Conservation (phyloP, 2,329 filamentous ascomycete species). For the Sporothrix pallida region DNA sequence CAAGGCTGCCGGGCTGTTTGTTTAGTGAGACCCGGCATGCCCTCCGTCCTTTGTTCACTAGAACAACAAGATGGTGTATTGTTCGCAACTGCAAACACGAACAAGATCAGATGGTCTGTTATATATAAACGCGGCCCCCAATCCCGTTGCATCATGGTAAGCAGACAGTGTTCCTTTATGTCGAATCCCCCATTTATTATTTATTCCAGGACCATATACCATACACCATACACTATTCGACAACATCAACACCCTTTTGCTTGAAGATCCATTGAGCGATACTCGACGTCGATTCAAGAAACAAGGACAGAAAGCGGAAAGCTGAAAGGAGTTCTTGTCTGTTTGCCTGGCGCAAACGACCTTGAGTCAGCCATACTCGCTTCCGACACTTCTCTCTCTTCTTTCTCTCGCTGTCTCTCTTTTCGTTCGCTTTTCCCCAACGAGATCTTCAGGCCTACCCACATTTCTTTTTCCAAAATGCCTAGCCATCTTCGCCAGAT, state of each 20-base stretch:
- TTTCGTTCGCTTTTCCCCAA: neutral
- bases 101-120: neutral
- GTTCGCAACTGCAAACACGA: conserved; percentile 20
- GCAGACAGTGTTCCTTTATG: neutral
- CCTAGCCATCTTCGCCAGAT: conserved; percentile 1
- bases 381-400: neutral
- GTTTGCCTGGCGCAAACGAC: conserved; percentile 28
- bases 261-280: neutral
- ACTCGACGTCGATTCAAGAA: neutral
- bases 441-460: too few species aligned
- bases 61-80: neutral
- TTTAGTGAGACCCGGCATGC: neutral
- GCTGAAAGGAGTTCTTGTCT: conserved; percentile 2
- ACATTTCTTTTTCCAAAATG: neutral
- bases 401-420: neutral
- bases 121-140: neutral
- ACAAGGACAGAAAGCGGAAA: neutral
- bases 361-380: neutral
- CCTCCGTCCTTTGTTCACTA: conserved; percentile 18
- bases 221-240: neutral
- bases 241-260: neutral
- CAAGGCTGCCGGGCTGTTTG: conserved; percentile 23
- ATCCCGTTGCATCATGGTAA: neutral
- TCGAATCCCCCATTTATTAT: too few species aligned
- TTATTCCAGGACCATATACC: too few species aligned